A percentile compares a stretch with the other conserved stretches of the same genome.
These are phyloP conservation scores for Aspergillus sp. DNA, from an alignment of 2,329 filamentous ascomycete species.

Conservation along the genomic window DNA sequence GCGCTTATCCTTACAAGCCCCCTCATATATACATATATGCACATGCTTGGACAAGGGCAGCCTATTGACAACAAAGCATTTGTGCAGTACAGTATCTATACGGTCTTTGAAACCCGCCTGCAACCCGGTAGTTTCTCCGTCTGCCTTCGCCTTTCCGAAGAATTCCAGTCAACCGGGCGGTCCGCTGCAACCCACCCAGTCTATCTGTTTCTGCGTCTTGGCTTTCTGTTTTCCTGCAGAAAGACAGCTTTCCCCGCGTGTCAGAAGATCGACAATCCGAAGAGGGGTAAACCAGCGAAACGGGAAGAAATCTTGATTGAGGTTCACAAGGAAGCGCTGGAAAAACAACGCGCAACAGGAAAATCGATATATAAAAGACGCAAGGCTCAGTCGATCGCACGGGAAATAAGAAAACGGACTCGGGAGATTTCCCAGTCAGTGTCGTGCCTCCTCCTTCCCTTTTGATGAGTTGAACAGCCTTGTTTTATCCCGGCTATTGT, in stretches of 20 bases:
- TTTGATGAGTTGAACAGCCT: not conserved
- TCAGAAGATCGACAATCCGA: slow-evolving; percentile 24
- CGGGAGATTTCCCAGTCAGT: not conserved
- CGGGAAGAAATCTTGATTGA: slow-evolving; percentile 10
- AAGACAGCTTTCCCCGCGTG: slow-evolving; percentile 30
- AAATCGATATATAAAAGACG: not conserved
- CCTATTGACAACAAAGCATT: slow-evolving; percentile 21
- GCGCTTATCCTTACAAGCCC: not conserved
- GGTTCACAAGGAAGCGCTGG: slow-evolving; percentile 10
- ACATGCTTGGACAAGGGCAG: not conserved
- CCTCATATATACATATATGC: not conserved
- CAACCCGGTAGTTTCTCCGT: slow-evolving; percentile 4
- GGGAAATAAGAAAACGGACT: not conserved
- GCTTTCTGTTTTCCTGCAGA: slow-evolving; percentile 16
- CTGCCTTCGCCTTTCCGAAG: slow-evolving; percentile 8
- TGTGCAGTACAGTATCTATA: slow-evolving; percentile 14
- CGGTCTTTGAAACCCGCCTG: slow-evolving; percentile 19
- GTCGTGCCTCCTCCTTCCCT: not conserved
- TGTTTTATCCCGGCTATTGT: not conserved
- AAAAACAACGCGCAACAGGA: not conserved
- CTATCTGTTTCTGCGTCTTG: not conserved
- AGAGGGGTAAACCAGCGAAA: slow-evolving; percentile 18
- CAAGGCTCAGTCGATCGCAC: not conserved
- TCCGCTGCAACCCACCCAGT: slow-evolving; percentile 18
- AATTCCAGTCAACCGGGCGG: slow-evolving; percentile 23